phyloP scores from a whole-genome alignment of 1,139 yeast genomes.

The Entelexis paramagnoliae region DNA sequence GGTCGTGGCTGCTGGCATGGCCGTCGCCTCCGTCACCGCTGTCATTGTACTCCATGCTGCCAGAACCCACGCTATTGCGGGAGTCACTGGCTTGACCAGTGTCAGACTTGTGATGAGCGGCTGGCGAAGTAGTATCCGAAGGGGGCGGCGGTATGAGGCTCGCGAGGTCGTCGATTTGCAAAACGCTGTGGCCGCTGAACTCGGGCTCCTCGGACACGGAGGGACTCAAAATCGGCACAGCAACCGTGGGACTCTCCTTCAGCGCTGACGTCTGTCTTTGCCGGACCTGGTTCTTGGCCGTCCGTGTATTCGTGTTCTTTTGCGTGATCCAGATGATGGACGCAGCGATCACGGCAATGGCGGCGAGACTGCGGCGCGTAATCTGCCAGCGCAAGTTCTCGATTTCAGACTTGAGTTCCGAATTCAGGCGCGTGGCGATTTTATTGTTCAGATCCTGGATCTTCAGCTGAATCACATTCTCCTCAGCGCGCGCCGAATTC shows the following conservation, averaged over 20 bases:
- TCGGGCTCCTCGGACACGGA: slow-evolving; percentile 15
- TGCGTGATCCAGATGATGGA: slow-evolving; percentile 41
- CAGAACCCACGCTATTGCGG: neutral
- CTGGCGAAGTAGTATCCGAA: neutral
- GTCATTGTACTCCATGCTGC: neutral
- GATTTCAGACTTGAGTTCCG: slow-evolving; percentile 75
- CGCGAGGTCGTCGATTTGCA: slow-evolving; percentile 9
- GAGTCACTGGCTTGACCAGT: no score
- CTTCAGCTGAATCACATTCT: slow-evolving; percentile 55
- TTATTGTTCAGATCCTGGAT: slow-evolving; percentile 81
- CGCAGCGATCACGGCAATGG: slow-evolving; percentile 44
- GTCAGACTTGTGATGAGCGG: neutral
- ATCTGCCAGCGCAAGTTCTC: slow-evolving; percentile 90
- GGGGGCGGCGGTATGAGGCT: neutral
- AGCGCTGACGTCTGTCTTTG: slow-evolving; percentile 11
- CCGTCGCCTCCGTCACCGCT: neutral
- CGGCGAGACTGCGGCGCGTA: slow-evolving; percentile 72
- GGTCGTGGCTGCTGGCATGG: neutral
- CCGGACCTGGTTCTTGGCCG: slow-evolving; percentile 14
- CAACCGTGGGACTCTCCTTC: slow-evolving; percentile 12
- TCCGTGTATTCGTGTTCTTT: slow-evolving; percentile 11
- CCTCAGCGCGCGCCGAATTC: slow-evolving; percentile 70
- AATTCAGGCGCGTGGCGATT: slow-evolving; percentile 69
- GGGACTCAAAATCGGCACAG: slow-evolving; percentile 19
- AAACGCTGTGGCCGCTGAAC: neutral